A percentile compares a stretch with the other conserved stretches of the same genome.
These are phyloP conservation scores for Phoma herbarum DNA, from an alignment of 2,329 filamentous ascomycete genomes.

Conservation along the genomic window DNA sequence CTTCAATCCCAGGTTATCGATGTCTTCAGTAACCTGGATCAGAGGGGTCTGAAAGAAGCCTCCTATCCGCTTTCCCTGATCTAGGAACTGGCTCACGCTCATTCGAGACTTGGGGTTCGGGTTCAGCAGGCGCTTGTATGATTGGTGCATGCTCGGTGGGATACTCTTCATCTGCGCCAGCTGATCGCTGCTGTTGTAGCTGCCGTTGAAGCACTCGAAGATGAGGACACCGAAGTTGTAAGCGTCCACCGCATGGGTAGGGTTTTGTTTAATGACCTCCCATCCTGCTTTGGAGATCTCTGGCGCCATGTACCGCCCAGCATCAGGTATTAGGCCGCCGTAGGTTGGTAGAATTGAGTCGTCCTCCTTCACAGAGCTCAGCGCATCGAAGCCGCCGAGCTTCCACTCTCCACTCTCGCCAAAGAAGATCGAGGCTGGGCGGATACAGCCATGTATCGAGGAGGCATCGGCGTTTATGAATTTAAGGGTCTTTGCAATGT, in stretches of 20 bases:
- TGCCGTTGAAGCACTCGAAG: constrained; percentile 91
- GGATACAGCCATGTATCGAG: constrained; percentile 88
- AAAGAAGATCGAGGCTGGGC: constrained; percentile 87
- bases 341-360: constrained; percentile 93
- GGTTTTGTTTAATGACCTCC: constrained; percentile 86
- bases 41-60: constrained; percentile 93
- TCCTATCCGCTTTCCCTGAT: constrained; percentile 82
- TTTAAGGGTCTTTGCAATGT: constrained; percentile 89
- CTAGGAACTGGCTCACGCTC: constrained; percentile 84
- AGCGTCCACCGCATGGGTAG: constrained; percentile 82
- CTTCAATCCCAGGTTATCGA: constrained; percentile 92
- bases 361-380: constrained; percentile 96
- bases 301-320: constrained; percentile 83
- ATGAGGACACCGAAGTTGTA: constrained; percentile 86
- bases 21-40: constrained; percentile 90
- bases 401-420: constrained; percentile 99
- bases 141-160: constrained; percentile 86
- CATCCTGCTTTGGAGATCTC: constrained; percentile 89
- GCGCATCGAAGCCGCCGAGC: constrained; percentile 87
- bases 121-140: constrained; percentile 89
- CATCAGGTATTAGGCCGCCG: constrained; percentile 86
- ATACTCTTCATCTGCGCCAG: constrained; percentile 86
- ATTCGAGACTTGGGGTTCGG: constrained; percentile 88
- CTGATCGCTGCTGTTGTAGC: constrained; percentile 78
- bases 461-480: constrained; percentile 95